Conservation (phyloP, 768 basidiomycete species). For the Guyanaporus albipodus region DNA sequence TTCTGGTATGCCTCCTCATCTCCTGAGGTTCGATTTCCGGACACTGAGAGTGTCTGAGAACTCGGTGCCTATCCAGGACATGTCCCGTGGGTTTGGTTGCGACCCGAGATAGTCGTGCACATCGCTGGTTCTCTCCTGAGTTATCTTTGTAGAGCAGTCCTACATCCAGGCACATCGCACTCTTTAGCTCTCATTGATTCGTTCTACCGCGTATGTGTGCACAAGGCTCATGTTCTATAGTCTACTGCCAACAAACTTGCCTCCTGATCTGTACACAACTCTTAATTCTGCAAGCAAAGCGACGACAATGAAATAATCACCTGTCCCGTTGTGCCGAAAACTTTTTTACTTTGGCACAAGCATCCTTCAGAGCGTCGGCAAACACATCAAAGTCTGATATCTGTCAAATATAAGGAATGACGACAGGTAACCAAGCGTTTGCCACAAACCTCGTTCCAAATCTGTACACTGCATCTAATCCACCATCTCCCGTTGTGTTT, state of each 20-base stretch:
- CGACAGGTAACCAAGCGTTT: neutral
- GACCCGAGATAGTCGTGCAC: too few species aligned
- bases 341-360: constrained; percentile 15
- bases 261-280: neutral
- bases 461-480: constrained; percentile 29
- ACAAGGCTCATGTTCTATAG: neutral
- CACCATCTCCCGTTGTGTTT: constrained; percentile 32
- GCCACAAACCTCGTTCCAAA: constrained; percentile 31
- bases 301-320: constrained; percentile 1
- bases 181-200: too few species aligned
- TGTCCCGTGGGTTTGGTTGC: too few species aligned
- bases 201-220: too few species aligned
- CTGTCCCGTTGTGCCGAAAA: neutral
- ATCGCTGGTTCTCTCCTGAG: too few species aligned
- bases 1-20: neutral
- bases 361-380: constrained; percentile 27
- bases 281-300: neutral
- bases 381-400: constrained; percentile 32
- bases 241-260: neutral
- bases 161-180: too few species aligned
- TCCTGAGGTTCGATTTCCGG: too few species aligned
- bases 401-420: constrained; percentile 5
- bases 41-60: neutral
- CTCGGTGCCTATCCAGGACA: too few species aligned
- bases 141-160: too few species aligned